Conservation (phyloP, 2,329 filamentous ascomycete genomes). For the Paraphoma sp. region DNA sequence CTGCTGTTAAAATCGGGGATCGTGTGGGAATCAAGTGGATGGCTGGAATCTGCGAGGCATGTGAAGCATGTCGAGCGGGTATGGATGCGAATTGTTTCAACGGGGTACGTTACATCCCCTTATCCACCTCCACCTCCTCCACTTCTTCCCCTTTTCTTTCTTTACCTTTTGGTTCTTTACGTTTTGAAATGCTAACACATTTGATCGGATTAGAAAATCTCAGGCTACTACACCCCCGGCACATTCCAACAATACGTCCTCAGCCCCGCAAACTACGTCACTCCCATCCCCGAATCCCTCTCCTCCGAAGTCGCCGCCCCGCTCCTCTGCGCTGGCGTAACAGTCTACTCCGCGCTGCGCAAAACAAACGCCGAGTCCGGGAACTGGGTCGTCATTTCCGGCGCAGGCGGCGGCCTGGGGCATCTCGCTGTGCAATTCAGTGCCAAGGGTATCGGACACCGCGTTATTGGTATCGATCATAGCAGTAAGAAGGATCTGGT, state of each 20-base stretch:
- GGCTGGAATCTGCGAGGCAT: constrained; percentile 59
- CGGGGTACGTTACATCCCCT: constrained; percentile 38
- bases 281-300: constrained; percentile 69
- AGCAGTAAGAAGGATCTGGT: constrained; percentile 69
- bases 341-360: constrained; percentile 69
- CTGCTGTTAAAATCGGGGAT: constrained; percentile 68
- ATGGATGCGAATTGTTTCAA: constrained; percentile 48
- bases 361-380: constrained; percentile 66
- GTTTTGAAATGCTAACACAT: no score
- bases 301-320: constrained; percentile 67
- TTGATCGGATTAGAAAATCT: no score
- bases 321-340: constrained; percentile 72
- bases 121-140: not conserved
- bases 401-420: constrained; percentile 68
- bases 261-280: constrained; percentile 71
- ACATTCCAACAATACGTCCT: constrained; percentile 76
- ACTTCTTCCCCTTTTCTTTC: no score
- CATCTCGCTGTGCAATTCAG: constrained; percentile 69
- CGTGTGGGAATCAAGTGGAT: constrained; percentile 76
- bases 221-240: constrained; percentile 72
- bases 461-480: constrained; percentile 71
- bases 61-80: constrained; percentile 50
- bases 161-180: no score
- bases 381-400: constrained; percentile 64
- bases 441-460: constrained; percentile 65